Conservation (phyloP, 164 flowering plant genomes). For the Amborella trichopoda region DNA sequence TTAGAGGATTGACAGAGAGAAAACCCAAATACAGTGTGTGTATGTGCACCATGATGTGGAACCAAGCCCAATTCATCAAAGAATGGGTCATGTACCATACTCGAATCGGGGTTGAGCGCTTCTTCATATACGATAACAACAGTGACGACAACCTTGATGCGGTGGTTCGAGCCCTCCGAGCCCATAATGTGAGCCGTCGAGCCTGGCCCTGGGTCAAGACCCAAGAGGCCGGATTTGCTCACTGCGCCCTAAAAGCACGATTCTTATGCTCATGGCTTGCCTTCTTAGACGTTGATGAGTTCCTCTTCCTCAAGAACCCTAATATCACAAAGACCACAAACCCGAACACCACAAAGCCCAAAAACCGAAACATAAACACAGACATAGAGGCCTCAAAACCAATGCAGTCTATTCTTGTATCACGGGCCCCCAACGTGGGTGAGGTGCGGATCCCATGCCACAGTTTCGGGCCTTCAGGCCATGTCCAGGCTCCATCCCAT, state of each 20-base stretch:
- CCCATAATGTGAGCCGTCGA: slow-evolving; percentile 31
- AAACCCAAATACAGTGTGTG: slow-evolving; percentile 57
- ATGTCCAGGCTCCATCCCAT: slow-evolving; percentile 19
- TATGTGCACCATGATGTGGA: slow-evolving; percentile 67
- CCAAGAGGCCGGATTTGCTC: slow-evolving; percentile 85
- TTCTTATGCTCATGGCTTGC: slow-evolving; percentile 64
- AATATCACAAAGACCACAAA: background rate
- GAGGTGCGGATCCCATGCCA: slow-evolving; percentile 65
- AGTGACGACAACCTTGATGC: slow-evolving; percentile 45
- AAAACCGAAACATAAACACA: no score
- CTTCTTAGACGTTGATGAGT: slow-evolving; percentile 87
- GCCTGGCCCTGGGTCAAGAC: slow-evolving; percentile 87
- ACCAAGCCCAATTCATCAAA: slow-evolving; percentile 46
- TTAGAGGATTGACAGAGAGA: background rate
- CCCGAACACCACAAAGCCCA: background rate
- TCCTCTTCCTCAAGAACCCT: no score
- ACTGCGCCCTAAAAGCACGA: slow-evolving; percentile 56
- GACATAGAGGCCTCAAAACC: no score
- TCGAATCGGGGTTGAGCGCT: slow-evolving; percentile 52
- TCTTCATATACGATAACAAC: slow-evolving; percentile 84
- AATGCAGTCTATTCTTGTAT: slow-evolving; percentile 27
- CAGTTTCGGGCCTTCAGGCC: slow-evolving; percentile 85
- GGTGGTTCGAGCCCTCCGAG: slow-evolving; percentile 18
- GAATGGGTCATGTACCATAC: slow-evolving; percentile 85
- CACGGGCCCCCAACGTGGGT: slow-evolving; percentile 33